Evolutionary conservation across 2,329 filamentous ascomycete species (phyloP), one percentile per base, ranked within the genome.

Genomic region (Plenodomus tracheiphilus): DNA sequence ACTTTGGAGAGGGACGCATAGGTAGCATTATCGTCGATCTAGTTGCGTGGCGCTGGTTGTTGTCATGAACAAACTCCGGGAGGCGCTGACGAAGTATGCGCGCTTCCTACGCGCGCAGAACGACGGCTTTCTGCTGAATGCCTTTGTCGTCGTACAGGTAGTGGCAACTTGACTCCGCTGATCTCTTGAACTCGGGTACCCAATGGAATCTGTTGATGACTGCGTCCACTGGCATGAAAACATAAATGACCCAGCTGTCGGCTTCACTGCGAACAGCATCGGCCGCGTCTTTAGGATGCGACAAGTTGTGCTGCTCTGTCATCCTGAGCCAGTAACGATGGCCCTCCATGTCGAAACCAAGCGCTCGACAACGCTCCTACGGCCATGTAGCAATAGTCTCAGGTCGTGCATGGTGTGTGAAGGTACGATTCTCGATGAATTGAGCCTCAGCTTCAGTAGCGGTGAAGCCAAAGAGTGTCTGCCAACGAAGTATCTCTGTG

Each of bases 301-400:
- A 17, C 10, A 36, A 9, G 2, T 25, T 36, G 25, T n/a, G 7
- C 8, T 41, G 11, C 11, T 38, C 34, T n/a, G 25, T 36, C 8
- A 17, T 35, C 25, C 41, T 20, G 5, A 51, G 41, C 49, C 44
- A 47, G 37, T 47, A 51, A 13, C 32, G 15, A 22, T 47, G 47
- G 20, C 44, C 40, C 17, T 47, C 22, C 30, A 18, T 7, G 34
- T 47, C 45, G 30, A 51, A 51, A 2, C 49, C 49, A 16, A 38
- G 28, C 17, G 28, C 18, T 28, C 45, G 16, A 22, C 39, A 46
- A 35, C 22, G 18, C 32, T 41, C 34, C 49, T 36, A 47, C n/a
- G 41, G 32, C 49, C 49, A 51, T 32, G 7, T 25, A 13, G 28
- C 4, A 4, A 22, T 7, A 11, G 36, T 39, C 7, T 38, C 28